Evolutionary conservation across 2,329 filamentous ascomycete genomes (phyloP).

Genomic region (Blumeriella jaapii): DNA sequence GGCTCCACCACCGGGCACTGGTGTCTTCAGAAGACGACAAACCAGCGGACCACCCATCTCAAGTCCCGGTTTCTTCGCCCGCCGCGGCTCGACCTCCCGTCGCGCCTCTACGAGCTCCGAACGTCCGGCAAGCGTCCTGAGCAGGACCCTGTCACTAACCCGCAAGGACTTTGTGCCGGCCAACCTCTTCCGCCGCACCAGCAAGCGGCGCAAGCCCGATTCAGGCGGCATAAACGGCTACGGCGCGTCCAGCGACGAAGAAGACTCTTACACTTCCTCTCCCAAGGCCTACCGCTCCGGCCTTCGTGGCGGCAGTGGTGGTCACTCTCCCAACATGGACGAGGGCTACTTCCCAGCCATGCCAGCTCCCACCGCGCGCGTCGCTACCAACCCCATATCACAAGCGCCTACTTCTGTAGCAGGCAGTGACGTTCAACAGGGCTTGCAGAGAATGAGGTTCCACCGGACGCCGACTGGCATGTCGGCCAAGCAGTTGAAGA

Average conservation of each 20-base stretch:
- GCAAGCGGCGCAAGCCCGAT: constrained; percentile 30
- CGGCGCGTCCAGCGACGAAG: constrained; percentile 32
- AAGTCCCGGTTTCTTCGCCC: constrained; percentile 27
- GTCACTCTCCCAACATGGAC: constrained; percentile 32
- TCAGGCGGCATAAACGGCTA: constrained; percentile 45
- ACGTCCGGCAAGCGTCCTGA: constrained; percentile 32
- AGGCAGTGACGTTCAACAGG: constrained; percentile 12
- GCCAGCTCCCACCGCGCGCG: constrained; percentile 9
- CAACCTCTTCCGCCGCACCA: constrained; percentile 36
- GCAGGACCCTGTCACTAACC: constrained; percentile 50
- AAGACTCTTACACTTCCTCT: constrained; percentile 8
- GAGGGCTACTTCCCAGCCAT: constrained; percentile 40
- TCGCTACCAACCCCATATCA: constrained; percentile 10
- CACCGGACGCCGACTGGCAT: constrained; percentile 61
- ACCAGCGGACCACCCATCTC: constrained; percentile 12
- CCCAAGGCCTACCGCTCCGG: constrained; percentile 8
- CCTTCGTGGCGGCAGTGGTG: constrained; percentile 30
- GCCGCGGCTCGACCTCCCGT: constrained; percentile 33
- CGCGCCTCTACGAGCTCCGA: constrained; percentile 30
- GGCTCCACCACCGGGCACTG: constrained; percentile 20
- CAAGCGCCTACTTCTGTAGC: constrained; percentile 19
- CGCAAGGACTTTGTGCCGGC: constrained; percentile 37
- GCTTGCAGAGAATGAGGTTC: constrained; percentile 31
- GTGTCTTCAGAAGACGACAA: constrained; percentile 8
- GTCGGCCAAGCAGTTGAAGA: constrained; percentile 46